A percentile compares a stretch with the other conserved stretches of the same genome.
phyloP scores from a whole-genome alignment of 306 rosid species.

The Nissolia schottii region DNA sequence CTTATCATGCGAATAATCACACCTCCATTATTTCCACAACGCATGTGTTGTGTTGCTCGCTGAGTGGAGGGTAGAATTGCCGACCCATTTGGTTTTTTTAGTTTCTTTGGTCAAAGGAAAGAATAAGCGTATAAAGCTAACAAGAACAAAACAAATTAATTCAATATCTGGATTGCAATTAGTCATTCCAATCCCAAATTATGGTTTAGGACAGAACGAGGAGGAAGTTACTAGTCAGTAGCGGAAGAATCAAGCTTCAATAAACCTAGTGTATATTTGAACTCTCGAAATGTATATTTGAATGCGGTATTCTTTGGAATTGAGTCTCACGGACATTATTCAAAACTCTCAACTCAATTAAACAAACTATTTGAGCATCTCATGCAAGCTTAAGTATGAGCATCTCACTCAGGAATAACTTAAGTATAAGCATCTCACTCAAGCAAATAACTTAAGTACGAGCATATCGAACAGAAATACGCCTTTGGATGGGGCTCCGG shows the following conservation, averaged over 20 bases:
- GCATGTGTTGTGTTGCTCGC: no score
- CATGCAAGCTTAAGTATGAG: constrained; percentile 39
- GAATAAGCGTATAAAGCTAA: no score
- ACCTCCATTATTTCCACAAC: no score
- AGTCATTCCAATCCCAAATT: not conserved
- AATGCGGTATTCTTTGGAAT: constrained; percentile 52
- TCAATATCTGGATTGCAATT: not conserved
- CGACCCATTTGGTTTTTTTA: no score
- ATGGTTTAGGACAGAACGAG: no score
- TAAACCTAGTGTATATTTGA: constrained; percentile 39
- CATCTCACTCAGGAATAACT: constrained; percentile 59
- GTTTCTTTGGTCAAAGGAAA: no score
- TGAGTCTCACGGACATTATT: constrained; percentile 56
- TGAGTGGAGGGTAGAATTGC: no score
- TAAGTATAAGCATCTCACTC: constrained; percentile 47
- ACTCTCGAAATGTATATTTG: constrained; percentile 32
- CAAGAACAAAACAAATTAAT: no score
- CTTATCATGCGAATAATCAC: no score
- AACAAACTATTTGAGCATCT: constrained; percentile 36
- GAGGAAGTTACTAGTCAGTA: no score
- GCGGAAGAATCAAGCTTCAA: constrained; percentile 28
- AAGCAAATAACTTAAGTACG: constrained; percentile 36
- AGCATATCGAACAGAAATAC: constrained; percentile 67
- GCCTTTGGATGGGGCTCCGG: constrained; percentile 81
- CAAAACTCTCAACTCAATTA: constrained; percentile 43